Base-by-base conservation (phyloP, 169 alveolate genomes). In the Plasmodium fragile region DNA sequence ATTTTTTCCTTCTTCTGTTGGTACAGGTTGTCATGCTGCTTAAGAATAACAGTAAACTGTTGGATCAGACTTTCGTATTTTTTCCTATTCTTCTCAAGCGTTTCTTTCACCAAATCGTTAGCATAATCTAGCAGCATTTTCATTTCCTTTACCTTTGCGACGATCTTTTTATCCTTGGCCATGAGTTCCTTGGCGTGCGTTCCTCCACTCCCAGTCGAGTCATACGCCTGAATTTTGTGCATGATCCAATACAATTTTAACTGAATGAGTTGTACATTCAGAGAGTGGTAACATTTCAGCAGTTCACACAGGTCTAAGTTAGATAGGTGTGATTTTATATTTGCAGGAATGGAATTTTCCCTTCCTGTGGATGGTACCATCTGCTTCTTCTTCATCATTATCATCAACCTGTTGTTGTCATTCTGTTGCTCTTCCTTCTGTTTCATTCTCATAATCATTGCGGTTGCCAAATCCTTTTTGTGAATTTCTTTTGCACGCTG, bases 21-120 rank as follows among this genome's bases (percentile, higher is more conserved):
- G 73, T 84, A 84, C 59, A 84, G 39, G 52, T 84, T 72, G 28
- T 84, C 84, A 73, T 84, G 84, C 78, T 84, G 93, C 55, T 84
- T 84, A 11, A 84, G 41, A n/a, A 84, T 84, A 2, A 84, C 80
- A 3, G 78, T 41, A 84, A 84, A 84, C 59, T 84, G 93, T n/a
- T 84, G 93, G 4, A 84, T 30, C 13, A 84, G 28, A 13, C 65
- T 72, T 25, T 73, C 78, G 41, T 73, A 84, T 41, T 84, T 84
- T 13, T 71, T 39, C 73, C 32, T 34, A 16, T 84, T 73, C 16
- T 73, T 84, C 65, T 30, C 43, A 84, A 43, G 49, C 0, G 49
- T 41, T 2, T 49, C 79, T n/a, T 73, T 84, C 8, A 84, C 41
- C 78, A 84, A 18, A 84, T 73, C 16, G 69, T 84, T 55, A 11